Evolutionary conservation across 2,329 filamentous ascomycete genomes (phyloP).

Genomic region (Curvularia verruculosa): DNA sequence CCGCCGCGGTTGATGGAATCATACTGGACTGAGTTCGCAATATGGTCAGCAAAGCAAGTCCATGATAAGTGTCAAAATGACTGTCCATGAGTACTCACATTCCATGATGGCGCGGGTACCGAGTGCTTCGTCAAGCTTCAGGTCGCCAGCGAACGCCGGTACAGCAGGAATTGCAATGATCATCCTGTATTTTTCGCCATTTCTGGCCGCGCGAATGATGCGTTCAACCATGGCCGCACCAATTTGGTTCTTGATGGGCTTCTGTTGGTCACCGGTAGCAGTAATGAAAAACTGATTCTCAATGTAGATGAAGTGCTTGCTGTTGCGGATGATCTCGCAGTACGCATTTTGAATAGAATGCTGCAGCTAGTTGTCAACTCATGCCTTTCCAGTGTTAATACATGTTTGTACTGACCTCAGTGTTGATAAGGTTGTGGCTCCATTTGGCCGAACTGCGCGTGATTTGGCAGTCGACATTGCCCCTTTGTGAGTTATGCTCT

Average conservation of each 20-base stretch:
- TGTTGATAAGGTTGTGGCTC: constrained; percentile 61
- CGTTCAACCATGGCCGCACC: constrained; percentile 79
- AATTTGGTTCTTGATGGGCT: constrained; percentile 77
- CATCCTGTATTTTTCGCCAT: constrained; percentile 72
- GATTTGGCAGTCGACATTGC: constrained; percentile 45
- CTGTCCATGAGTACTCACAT: constrained; percentile 16
- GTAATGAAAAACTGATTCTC: constrained; percentile 93
- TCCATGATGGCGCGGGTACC: constrained; percentile 88
- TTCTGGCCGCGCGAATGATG: constrained; percentile 71
- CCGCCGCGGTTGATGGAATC: constrained; percentile 78
- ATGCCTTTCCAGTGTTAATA: not conserved
- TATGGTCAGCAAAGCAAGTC: not conserved
- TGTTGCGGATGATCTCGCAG: constrained; percentile 70
- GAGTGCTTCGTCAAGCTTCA: constrained; percentile 73
- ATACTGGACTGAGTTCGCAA: constrained; percentile 65
- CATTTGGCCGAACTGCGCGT: constrained; percentile 57
- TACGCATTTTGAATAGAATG: constrained; percentile 91
- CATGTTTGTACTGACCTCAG: constrained; percentile 54
- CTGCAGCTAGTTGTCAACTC: constrained; percentile 27
- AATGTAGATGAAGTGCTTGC: constrained; percentile 77
- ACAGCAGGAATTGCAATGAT: constrained; percentile 80
- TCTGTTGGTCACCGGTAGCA: constrained; percentile 72
- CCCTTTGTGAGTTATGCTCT: constrained; percentile 39
- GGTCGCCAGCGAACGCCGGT: constrained; percentile 81
- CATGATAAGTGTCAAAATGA: not conserved